phyloP scores from a whole-genome alignment of 306 rosid genomes.

The Neltuma alba region DNA sequence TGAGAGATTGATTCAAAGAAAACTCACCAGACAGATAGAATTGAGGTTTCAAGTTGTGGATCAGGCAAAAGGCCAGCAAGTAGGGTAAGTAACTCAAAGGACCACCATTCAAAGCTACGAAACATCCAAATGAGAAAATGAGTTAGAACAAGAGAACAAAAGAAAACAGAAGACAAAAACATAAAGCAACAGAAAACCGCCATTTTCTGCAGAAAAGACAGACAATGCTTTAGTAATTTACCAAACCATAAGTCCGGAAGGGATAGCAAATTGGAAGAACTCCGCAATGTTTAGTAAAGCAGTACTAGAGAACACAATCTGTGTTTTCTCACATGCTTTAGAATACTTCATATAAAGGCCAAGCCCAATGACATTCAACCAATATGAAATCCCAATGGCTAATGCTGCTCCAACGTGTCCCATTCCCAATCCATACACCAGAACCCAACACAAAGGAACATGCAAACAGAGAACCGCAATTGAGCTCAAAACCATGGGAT shows the following conservation, averaged over 20 bases:
- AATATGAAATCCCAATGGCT: conserved; percentile 59
- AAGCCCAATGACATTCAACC: conserved; percentile 62
- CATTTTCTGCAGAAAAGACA: background rate
- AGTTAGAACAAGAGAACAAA: background rate
- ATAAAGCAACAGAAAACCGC: background rate
- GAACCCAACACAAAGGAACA: conserved; percentile 54
- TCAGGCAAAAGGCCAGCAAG: conserved; percentile 66
- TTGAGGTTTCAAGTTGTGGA: conserved; percentile 63
- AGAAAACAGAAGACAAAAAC: background rate
- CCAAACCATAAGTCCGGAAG: conserved; percentile 55
- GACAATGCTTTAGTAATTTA: conserved; percentile 19
- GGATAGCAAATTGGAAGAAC: conserved; percentile 45
- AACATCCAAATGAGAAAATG: conserved; percentile 8
- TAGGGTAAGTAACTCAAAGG: conserved; percentile 62
- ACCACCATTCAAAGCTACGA: conserved; percentile 70
- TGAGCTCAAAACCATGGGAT: conserved; percentile 61
- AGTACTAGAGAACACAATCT: conserved; percentile 39
- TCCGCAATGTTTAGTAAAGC: conserved; percentile 43
- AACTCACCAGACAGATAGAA: conserved; percentile 61
- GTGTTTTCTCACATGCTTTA: conserved; percentile 54
- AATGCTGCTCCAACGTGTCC: conserved; percentile 66
- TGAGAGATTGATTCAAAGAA: background rate
- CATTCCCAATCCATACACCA: conserved; percentile 47
- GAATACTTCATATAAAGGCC: conserved; percentile 53
- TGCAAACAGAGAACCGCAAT: conserved; percentile 53